Base-by-base conservation (phyloP, 2,329 filamentous ascomycete genomes). In the Aspergillus luchuensis region DNA sequence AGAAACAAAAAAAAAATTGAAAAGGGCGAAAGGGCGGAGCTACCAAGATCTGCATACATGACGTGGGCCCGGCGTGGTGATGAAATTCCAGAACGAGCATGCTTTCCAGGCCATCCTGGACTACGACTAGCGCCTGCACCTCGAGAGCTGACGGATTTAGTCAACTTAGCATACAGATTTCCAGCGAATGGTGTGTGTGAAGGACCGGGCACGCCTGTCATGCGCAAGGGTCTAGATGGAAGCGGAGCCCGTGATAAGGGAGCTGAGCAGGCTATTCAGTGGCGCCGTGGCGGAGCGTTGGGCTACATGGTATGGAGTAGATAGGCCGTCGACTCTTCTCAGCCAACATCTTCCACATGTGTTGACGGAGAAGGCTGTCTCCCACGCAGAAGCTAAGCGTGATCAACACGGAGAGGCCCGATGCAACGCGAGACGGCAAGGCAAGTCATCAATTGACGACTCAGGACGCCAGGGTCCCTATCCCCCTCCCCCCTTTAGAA, bases 141-240 rank as follows among this genome's bases (percentile, higher is more conserved):
- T 47, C 30, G 23, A 10, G 39, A 56, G 53, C 53, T 56, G 53
- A 45, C 53, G 25, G 43, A 47, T 43, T 28, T 45, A 56, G 41
- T 47, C 39, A 19, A 45, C 39, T 39, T 56, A 15, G 39, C 41
- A 30, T 45, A 45, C 30, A 19, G 38, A 25, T 50, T 25, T 11
- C 25, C 25, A 17, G 25, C 25, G 39, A 56, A 33, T 56, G 53
- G 23, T 45, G 13, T 47, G 53, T 47, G 36, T 47, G 39, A 56
- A 41, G 23, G 25, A 30, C 23, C 39, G 38, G 53, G 53, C 39
- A 25, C 25, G 43, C 28, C 39, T 56, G 39, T 47, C 53, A 43
- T 56, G 53, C 19, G 41, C 41, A 21, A 56, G 38, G 30, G 36
- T 21, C 53, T 56, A 56, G 53, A 56, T 45, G 43, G 39, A 50